Percentiles rank a stretch among this genome's conserved stretches.
These are phyloP conservation scores for Verticillium nubilum DNA, from an alignment of 2,329 filamentous ascomycete genomes.

Conservation along the genomic window DNA sequence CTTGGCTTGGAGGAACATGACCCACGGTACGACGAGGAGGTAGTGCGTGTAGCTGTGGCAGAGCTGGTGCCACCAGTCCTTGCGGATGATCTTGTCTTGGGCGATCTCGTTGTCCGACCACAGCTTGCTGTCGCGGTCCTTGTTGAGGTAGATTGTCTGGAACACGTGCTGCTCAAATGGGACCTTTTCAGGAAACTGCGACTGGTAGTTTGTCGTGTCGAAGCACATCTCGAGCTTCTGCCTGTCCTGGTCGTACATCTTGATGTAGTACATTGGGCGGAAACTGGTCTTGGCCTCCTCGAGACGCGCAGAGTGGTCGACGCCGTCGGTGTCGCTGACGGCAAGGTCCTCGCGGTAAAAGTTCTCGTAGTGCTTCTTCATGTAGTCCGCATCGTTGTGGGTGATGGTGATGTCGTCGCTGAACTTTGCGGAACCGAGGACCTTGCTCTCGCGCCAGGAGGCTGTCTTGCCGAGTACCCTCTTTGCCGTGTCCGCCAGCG, in stretches of 20 bases:
- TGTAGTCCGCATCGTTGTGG: constrained; percentile 58
- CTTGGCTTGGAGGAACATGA: constrained; percentile 61
- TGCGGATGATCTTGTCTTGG: constrained; percentile 47
- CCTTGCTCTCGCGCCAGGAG: constrained; percentile 52
- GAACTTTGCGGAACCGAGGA: constrained; percentile 62
- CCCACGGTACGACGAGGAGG: constrained; percentile 55
- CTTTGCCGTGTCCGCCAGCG: constrained; percentile 55
- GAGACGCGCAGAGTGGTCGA: constrained; percentile 33
- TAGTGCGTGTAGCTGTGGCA: constrained; percentile 56
- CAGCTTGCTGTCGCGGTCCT: constrained; percentile 44
- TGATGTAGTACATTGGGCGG: constrained; percentile 58
- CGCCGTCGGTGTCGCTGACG: constrained; percentile 30
- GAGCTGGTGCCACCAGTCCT: constrained; percentile 59
- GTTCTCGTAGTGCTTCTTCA: constrained; percentile 61
- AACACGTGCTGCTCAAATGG: constrained; percentile 28
- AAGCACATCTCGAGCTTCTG: constrained; percentile 61
- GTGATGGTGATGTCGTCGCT: constrained; percentile 63
- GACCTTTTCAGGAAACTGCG: constrained; percentile 51
- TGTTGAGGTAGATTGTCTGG: constrained; percentile 52
- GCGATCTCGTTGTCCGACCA: constrained; percentile 51
- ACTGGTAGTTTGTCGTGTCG: constrained; percentile 66
- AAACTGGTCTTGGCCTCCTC: constrained; percentile 41
- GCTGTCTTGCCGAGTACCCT: constrained; percentile 50
- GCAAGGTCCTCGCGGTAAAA: constrained; percentile 41
- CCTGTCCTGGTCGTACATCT: constrained; percentile 46